These are phyloP conservation scores for Quercus dentata DNA, from an alignment of 306 rosid genomes.

Conservation along the genomic window DNA sequence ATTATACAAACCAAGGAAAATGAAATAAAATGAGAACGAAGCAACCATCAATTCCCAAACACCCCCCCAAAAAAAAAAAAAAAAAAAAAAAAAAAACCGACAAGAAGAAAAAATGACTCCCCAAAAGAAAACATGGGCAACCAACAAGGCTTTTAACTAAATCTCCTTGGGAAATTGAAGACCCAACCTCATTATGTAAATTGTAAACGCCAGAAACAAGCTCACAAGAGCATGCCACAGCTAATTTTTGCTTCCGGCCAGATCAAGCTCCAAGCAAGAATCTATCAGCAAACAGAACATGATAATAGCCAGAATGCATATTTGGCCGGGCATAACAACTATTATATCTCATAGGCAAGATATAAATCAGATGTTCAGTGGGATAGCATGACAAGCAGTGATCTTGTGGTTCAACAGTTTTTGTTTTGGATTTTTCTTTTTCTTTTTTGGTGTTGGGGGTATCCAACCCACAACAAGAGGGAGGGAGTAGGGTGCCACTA, in stretches of 20 bases:
- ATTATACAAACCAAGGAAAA: not conserved
- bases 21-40: not conserved
- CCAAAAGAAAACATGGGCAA: not conserved
- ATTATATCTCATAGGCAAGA: not conserved
- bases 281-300: not conserved
- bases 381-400: constrained; percentile 4
- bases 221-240: not conserved
- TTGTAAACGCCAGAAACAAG: not conserved
- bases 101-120: not conserved
- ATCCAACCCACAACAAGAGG: too few species aligned
- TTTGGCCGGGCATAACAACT: not conserved
- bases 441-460: too few species aligned
- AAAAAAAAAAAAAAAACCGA: not conserved
- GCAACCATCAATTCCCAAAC: not conserved
- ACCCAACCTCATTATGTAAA: not conserved
- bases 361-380: not conserved
- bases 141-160: not conserved
- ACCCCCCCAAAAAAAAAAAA: not conserved
- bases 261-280: not conserved
- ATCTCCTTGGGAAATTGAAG: not conserved
- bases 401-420: not conserved
- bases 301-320: not conserved
- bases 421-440: not conserved
- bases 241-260: not conserved
- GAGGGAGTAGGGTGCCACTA: too few species aligned